Percentiles rank a stretch among this genome's conserved stretches.
These are phyloP conservation scores for Plasmodium ovale DNA, from an alignment of 169 alveolate species.

Conservation along the genomic window DNA sequence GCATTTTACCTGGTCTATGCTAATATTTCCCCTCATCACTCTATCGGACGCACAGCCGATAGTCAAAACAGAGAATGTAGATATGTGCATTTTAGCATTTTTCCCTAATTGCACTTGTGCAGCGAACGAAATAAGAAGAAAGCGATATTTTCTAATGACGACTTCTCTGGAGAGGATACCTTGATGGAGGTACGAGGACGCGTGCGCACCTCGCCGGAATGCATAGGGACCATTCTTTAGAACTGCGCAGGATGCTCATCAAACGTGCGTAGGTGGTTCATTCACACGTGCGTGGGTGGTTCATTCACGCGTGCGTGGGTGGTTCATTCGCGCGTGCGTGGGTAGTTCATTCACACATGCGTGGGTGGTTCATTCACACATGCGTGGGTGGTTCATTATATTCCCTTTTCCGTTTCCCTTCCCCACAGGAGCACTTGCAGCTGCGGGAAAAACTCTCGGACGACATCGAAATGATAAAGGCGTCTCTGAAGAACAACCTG, in stretches of 20 bases:
- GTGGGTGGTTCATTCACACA: too few relatives aligned
- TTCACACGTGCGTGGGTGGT: too few relatives aligned
- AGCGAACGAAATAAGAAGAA: constrained; percentile 71
- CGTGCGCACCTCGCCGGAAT: too few relatives aligned
- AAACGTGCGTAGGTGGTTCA: too few relatives aligned
- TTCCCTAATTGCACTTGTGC: background rate
- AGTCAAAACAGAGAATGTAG: background rate
- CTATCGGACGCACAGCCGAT: background rate
- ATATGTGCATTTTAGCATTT: background rate
- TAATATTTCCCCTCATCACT: too few relatives aligned
- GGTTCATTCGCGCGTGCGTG: too few relatives aligned
- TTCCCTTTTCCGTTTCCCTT: constrained; percentile 2
- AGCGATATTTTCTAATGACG: constrained; percentile 72
- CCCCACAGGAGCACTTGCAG: constrained; percentile 45
- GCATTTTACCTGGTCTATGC: too few relatives aligned
- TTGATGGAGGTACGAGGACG: constrained; percentile 78
- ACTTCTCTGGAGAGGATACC: constrained; percentile 69
- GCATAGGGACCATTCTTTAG: too few relatives aligned
- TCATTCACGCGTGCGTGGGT: too few relatives aligned
- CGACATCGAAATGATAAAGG: constrained; percentile 86
- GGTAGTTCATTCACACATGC: too few relatives aligned
- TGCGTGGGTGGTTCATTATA: background rate
- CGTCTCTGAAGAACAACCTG: constrained; percentile 87
- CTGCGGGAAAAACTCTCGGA: constrained; percentile 84
- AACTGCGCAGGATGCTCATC: too few relatives aligned